Evolutionary conservation across 2,329 filamentous ascomycete species (phyloP).

Genomic region (Penicillium sumatraense): DNA sequence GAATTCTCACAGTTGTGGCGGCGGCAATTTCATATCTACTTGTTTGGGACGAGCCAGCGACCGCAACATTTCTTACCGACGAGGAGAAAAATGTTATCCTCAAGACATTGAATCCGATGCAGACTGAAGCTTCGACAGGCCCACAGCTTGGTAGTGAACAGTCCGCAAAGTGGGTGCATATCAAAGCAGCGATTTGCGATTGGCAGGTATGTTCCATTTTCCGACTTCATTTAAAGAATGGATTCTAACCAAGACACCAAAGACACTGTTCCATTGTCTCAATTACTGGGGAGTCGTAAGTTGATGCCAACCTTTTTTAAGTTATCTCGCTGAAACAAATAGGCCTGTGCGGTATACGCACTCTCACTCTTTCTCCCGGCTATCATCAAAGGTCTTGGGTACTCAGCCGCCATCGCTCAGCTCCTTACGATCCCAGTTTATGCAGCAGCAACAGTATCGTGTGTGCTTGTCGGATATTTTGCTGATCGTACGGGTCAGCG

Average conservation of each 20-base stretch:
- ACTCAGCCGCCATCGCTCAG: conserved; percentile 24
- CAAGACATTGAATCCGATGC: background rate
- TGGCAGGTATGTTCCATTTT: conserved; percentile 6
- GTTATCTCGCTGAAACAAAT: background rate
- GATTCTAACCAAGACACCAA: background rate
- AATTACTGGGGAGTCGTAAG: conserved; percentile 14
- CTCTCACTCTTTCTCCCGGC: conserved; percentile 25
- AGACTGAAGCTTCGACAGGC: background rate
- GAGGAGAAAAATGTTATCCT: conserved; percentile 55
- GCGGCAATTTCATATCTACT: conserved; percentile 63
- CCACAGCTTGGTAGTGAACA: conserved; percentile 4
- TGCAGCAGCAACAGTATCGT: conserved; percentile 23
- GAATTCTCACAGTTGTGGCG: conserved; percentile 63
- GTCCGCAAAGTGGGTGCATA: conserved; percentile 7
- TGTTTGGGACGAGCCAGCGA: conserved; percentile 73
- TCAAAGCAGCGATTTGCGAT: background rate
- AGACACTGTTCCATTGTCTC: conserved; percentile 9
- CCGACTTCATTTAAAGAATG: background rate
- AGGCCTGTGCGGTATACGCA: conserved; percentile 20
- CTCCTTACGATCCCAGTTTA: conserved; percentile 33
- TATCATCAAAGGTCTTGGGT: conserved; percentile 31
- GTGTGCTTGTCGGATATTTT: conserved; percentile 7
- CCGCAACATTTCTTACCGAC: conserved; percentile 68
- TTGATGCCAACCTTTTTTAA: background rate
- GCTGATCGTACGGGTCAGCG: conserved; percentile 6